Conservation (phyloP, 2,329 filamentous ascomycete species). For the Curvularia lunata region DNA sequence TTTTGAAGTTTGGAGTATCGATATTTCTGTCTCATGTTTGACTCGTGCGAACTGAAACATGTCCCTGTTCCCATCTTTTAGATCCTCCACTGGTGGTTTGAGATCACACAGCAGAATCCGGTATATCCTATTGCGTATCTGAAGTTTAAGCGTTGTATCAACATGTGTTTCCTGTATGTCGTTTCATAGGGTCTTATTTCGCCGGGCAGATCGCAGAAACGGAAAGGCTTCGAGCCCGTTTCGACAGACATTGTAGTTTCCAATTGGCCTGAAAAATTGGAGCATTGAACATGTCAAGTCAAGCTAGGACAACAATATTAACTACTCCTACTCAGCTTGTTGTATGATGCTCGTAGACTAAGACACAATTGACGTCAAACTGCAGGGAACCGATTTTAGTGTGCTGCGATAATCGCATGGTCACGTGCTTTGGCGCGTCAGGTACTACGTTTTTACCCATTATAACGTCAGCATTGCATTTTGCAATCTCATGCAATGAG, state of each 20-base stretch:
- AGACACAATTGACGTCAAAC: not conserved
- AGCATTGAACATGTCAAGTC: not conserved
- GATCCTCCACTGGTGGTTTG: not conserved
- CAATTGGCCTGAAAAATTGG: not conserved
- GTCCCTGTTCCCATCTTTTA: too few relatives aligned
- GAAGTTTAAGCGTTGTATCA: not conserved
- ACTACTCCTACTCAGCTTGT: too few relatives aligned
- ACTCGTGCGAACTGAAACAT: not conserved
- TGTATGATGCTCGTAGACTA: not conserved
- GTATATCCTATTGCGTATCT: slow-evolving; percentile 12
- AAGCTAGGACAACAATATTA: not conserved
- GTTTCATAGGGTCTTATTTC: not conserved
- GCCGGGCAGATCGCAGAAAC: slow-evolving; percentile 11
- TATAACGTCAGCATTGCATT: too few relatives aligned
- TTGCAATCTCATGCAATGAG: too few relatives aligned
- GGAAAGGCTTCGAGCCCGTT: slow-evolving; percentile 1
- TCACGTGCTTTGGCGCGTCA: not conserved
- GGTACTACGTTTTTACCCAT: not conserved
- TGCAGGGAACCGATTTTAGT: not conserved
- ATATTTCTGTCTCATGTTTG: too few relatives aligned
- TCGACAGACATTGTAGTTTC: not conserved
- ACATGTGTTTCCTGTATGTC: not conserved
- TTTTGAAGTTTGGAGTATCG: slow-evolving; percentile 6
- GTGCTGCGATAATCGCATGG: slow-evolving; percentile 4
- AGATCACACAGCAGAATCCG: slow-evolving; percentile 1